These are phyloP conservation scores for Gentiana macrophylla DNA, from an alignment of 257 asterid species.

Conservation along the genomic window DNA sequence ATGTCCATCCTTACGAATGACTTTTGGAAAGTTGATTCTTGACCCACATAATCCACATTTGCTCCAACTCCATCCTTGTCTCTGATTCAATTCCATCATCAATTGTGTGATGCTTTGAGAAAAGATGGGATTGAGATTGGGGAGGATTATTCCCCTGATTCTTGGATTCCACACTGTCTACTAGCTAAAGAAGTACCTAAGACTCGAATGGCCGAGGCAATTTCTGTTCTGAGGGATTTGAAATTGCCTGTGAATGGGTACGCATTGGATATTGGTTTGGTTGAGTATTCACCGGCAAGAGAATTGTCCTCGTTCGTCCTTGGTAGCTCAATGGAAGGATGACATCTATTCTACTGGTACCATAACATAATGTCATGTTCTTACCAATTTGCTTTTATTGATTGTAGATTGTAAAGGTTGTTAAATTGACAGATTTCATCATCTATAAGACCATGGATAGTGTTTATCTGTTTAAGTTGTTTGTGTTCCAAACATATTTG, in stretches of 20 bases:
- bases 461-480: no score
- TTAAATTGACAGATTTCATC: no score
- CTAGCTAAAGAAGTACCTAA: no score
- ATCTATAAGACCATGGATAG: no score
- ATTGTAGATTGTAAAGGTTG: no score
- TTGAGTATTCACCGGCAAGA: slow-evolving; percentile 81
- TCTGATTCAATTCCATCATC: slow-evolving; percentile 75
- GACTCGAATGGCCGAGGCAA: slow-evolving; percentile 78
- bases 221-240: slow-evolving; percentile 64
- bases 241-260: slow-evolving; percentile 83
- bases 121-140: slow-evolving; percentile 68
- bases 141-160: slow-evolving; percentile 66
- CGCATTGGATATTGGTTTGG: slow-evolving; percentile 70
- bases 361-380: neutral
- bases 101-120: slow-evolving; percentile 64
- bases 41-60: no score
- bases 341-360: slow-evolving; percentile 14
- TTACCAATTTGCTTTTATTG: no score
- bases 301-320: slow-evolving; percentile 61
- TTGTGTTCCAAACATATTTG: no score
- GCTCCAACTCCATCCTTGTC: slow-evolving; percentile 72
- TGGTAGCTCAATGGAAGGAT: slow-evolving; percentile 41
- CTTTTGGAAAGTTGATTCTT: no score
- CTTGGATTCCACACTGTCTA: no score
- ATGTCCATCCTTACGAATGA: no score